These are phyloP conservation scores for Sugiyamaella americana DNA, from an alignment of 805 yeast species.

Conservation along the genomic window DNA sequence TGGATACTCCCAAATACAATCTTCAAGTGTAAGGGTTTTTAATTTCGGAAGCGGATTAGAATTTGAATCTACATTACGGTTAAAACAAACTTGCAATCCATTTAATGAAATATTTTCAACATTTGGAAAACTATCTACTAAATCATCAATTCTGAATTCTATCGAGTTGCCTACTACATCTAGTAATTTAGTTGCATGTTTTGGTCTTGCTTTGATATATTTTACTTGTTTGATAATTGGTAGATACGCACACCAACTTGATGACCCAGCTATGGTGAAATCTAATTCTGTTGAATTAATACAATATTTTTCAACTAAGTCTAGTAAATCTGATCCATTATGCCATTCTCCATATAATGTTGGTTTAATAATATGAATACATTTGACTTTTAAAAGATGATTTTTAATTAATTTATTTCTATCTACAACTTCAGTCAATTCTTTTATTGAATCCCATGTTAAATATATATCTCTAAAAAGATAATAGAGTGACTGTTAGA, in stretches of 20 bases:
- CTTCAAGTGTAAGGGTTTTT: not conserved
- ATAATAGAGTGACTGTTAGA: not conserved
- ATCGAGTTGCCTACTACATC: no score
- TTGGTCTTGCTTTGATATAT: not conserved
- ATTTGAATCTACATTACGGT: constrained; percentile 1
- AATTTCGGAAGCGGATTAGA: not conserved
- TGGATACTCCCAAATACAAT: constrained; percentile 11
- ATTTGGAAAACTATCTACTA: not conserved
- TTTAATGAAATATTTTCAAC: not conserved
- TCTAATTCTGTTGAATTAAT: not conserved
- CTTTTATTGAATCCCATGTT: constrained; percentile 2
- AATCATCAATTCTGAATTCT: not conserved
- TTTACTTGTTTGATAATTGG: not conserved
- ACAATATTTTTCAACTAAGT: not conserved
- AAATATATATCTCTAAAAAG: constrained; percentile 2
- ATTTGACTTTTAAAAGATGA: not conserved
- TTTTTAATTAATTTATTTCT: not conserved
- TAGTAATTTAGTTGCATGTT: not conserved
- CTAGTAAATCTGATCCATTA: not conserved
- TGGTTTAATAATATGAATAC: not conserved
- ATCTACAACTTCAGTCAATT: not conserved
- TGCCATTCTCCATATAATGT: constrained; percentile 1
- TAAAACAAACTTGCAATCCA: constrained; percentile 2
- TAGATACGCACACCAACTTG: constrained; percentile 7
- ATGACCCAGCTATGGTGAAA: constrained; percentile 6